These are phyloP conservation scores for Termitomyces eurrhizus DNA, from an alignment of 768 basidiomycete genomes.

Conservation along the genomic window DNA sequence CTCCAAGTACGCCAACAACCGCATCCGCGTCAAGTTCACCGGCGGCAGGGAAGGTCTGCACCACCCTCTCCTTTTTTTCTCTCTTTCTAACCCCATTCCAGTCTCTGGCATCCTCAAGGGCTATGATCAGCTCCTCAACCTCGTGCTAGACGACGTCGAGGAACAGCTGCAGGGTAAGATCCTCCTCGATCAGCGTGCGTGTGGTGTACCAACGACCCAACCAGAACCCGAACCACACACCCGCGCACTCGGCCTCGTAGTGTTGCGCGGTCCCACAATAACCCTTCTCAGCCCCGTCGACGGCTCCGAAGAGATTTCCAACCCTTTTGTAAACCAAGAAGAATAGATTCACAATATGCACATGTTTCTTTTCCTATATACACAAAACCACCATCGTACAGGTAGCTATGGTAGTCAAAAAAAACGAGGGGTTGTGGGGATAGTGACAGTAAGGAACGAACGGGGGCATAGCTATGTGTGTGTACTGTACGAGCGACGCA, in stretches of 20 bases:
- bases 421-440: no score
- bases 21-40: conserved; percentile 95
- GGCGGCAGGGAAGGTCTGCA: conserved; percentile 87
- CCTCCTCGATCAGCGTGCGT: conserved; percentile 10
- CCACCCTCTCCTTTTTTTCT: neutral
- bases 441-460: no score
- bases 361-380: no score
- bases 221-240: conserved; percentile 62
- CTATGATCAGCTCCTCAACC: conserved; percentile 92
- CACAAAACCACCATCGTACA: no score
- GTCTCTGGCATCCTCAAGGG: conserved; percentile 94
- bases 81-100: conserved; percentile 25
- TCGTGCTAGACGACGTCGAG: conserved; percentile 93
- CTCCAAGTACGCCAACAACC: conserved; percentile 88
- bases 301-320: conserved; percentile 91
- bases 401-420: no score
- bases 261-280: conserved; percentile 91
- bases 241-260: conserved; percentile 76
- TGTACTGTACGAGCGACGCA: no score
- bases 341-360: conserved; percentile 23
- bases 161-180: conserved; percentile 70
- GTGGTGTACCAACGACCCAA: neutral
- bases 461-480: no score
- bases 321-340: conserved; percentile 79
- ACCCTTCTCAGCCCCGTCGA: conserved; percentile 93